Base-by-base conservation (phyloP, 2,329 filamentous ascomycete genomes). In the Aspergillus viridinutans region DNA sequence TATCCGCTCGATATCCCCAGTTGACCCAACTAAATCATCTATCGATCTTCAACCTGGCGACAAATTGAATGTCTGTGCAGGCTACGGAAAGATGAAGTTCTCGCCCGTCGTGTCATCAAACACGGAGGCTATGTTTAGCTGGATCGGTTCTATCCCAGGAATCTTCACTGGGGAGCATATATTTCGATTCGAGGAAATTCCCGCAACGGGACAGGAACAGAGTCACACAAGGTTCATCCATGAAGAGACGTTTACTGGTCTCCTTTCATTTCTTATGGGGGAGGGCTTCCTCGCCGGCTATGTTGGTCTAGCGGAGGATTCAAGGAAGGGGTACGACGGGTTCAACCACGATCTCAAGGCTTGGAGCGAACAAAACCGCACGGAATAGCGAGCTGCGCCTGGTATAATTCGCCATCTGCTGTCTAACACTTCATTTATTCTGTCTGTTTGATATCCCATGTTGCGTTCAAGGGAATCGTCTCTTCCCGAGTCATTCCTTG, bases 61-160 rank as follows among this genome's bases (percentile, higher is more conserved):
- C 32, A 48, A 50, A 10, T 12, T 59, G 6, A 43, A 51, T 4
- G 53, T 48, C 32, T 21, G 43, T 1, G 25, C 49, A n/a, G 51
- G 54, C 43, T 55, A 53, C 35, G 56, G 56, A n/a, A 59, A 59
- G 50, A 54, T 49, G 57, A 49, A 45, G 3, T 56, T 59, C 42
- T 17, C 48, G 1, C 32, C 57, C 0, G 21, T 38, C 1, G 51
- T 59, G 12, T 17, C 21, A n/a, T 4, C 35, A 8, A 59, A 59
- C 10, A 49, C n/a, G 9, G 32, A 40, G 3, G 9, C 29, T 0
- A 14, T 21, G 9, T 59, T 59, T 23, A 26, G 48, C 26, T 59
- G 57, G 57, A 32, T 17, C 5, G 53, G 40, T 8, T 51, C 53
- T 14, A 12, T 58, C 14, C 57, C 50, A 7, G 47, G 48, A 4